Base-by-base conservation (phyloP, 2,329 filamentous ascomycete species). In the Apiospora rasikravindrae region DNA sequence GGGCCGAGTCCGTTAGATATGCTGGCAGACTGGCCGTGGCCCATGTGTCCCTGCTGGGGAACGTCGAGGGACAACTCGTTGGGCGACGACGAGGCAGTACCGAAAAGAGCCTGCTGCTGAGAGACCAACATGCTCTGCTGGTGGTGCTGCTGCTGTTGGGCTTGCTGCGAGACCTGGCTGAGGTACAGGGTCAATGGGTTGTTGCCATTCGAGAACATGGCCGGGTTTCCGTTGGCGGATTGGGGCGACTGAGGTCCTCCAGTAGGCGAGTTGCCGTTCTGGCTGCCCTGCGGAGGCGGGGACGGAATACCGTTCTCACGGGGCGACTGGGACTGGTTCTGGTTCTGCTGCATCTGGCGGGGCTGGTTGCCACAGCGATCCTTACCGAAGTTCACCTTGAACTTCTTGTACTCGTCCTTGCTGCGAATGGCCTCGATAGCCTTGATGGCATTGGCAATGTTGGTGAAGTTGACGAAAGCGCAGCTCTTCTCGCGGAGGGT, bases 381-480 rank as follows among this genome's bases (percentile, higher is more conserved):
- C 86, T 99, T 99, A 83, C 96, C 96, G 81, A 99, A 99, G 86
- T 99, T 99, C 82, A 99, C 96, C 89, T 99, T 99, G 91, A 99
- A 99, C 78, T 96, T 92, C 84, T 92, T 94, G 88, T 99, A 99
- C 80, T 99, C 96, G 61, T 98, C 96, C 80, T 95, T 95, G 80
- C 95, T 93, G 72, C 96, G 91, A 75, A 99, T 91, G 29, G 95
- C 96, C 84, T 99, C 96, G 76, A 99, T 99, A 0, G 96, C 96
- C 87, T 99, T 99, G 87, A 99, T 99, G 69, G 96, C 96, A 78
- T 99, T 99, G 80, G 96, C 96, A 81, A 99, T 99, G 85, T 99
- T 99, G 81, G 96, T 99, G 83, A 99, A 99, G 86, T 99, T 99
- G 82, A 99, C 96, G 81, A 99, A 99, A 0, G 96, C 96, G 82